These are phyloP conservation scores for Termitomyces sp. DNA, from an alignment of 1,284 basidiomycete genomes.

Conservation along the genomic window DNA sequence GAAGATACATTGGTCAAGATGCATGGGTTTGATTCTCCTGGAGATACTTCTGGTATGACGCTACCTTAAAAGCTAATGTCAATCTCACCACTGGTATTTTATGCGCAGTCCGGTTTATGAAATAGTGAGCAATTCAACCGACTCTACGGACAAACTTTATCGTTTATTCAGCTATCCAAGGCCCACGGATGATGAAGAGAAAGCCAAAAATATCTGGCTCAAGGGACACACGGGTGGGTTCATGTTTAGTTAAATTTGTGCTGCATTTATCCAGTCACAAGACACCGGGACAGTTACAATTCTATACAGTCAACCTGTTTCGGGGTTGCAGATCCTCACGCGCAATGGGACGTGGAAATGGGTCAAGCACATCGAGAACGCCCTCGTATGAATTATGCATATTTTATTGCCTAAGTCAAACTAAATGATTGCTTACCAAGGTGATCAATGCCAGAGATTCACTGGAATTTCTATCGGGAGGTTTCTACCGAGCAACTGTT, in stretches of 20 bases:
- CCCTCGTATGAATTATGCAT: constrained; percentile 35
- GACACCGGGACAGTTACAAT: constrained; percentile 56
- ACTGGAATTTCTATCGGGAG: constrained; percentile 46
- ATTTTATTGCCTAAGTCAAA: not conserved
- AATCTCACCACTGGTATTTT: not conserved
- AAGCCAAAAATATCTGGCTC: constrained; percentile 53
- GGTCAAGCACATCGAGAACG: constrained; percentile 56
- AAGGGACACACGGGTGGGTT: constrained; percentile 55
- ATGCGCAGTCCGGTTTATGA: constrained; percentile 45
- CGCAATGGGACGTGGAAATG: constrained; percentile 52
- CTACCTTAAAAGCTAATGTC: constrained; percentile 20
- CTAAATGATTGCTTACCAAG: not conserved
- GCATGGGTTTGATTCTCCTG: constrained; percentile 41
- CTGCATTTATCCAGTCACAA: constrained; percentile 18
- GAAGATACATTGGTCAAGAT: constrained; percentile 49
- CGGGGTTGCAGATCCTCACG: constrained; percentile 52
- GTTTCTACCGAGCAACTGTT: constrained; percentile 34
- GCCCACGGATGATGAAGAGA: constrained; percentile 49
- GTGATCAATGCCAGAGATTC: constrained; percentile 51
- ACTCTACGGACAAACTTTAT: not conserved
- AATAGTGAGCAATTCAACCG: constrained; percentile 35
- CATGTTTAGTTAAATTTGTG: not conserved
- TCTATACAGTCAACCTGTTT: constrained; percentile 57
- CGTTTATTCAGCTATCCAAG: constrained; percentile 25
- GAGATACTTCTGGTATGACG: constrained; percentile 42